Percentiles rank a stretch among this genome's conserved stretches.
phyloP scores from a whole-genome alignment of 2,329 filamentous ascomycete genomes.

The Fusarium albosuccineum region DNA sequence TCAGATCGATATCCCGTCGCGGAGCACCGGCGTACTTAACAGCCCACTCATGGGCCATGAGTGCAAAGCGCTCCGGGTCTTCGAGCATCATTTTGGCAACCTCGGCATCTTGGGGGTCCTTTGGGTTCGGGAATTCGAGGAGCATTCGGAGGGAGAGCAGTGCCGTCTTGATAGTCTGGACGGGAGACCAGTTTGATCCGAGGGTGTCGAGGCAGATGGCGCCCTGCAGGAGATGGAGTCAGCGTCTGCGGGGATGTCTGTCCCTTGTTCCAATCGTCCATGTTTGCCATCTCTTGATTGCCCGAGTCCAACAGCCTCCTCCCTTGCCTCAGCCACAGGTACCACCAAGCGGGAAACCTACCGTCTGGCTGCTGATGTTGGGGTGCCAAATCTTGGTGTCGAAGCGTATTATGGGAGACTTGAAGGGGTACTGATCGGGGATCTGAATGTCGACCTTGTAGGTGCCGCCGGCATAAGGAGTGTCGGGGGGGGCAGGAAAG shows the following conservation, averaged over 20 bases:
- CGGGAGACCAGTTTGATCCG: conserved; percentile 90
- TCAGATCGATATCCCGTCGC: conserved; percentile 53
- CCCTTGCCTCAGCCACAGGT: background rate
- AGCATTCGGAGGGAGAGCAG: conserved; percentile 94
- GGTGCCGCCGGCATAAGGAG: conserved; percentile 89
- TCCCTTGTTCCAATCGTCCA: too few species aligned
- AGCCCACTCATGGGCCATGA: conserved; percentile 91
- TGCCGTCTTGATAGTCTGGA: conserved; percentile 95
- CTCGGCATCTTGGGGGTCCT: conserved; percentile 96
- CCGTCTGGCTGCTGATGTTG: conserved; percentile 94
- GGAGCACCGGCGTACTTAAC: conserved; percentile 85
- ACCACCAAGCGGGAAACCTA: conserved; percentile 59
- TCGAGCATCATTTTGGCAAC: conserved; percentile 91
- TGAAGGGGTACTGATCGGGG: conserved; percentile 91
- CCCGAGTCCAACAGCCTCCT: background rate
- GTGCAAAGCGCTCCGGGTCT: conserved; percentile 82
- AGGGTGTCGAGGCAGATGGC: conserved; percentile 97
- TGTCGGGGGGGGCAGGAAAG: conserved; percentile 90
- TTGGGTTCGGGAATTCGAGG: conserved; percentile 92
- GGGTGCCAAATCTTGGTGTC: conserved; percentile 97
- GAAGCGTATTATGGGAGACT: conserved; percentile 91
- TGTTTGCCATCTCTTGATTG: background rate
- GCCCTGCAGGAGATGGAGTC: conserved; percentile 69
- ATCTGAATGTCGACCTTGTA: conserved; percentile 89
- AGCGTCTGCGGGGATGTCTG: conserved; percentile 13